A percentile compares a stretch with the other conserved stretches of the same genome.
Evolutionary conservation across 331 rosid genomes (phyloP).

Genomic region (Malus hybrid): DNA sequence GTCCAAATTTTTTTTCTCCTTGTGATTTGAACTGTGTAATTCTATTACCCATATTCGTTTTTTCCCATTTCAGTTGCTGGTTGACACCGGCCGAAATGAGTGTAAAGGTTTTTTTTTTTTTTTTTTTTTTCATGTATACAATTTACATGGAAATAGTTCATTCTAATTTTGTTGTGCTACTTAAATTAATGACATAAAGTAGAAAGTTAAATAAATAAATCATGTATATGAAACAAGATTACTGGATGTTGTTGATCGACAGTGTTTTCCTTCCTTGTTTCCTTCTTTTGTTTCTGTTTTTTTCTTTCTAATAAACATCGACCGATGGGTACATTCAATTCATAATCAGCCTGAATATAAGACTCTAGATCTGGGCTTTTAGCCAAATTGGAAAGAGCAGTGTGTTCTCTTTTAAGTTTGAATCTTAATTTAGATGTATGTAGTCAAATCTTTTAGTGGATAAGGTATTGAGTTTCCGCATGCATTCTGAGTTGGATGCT

Average conservation of each 20-base stretch:
- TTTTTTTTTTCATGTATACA: slow-evolving; percentile 37
- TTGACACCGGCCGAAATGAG: slow-evolving; percentile 33
- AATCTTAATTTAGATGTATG: no score
- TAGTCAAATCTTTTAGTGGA: no score
- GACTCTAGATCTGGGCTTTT: neutral
- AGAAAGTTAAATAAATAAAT: neutral
- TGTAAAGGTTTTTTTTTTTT: slow-evolving; percentile 18
- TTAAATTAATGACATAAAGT: neutral
- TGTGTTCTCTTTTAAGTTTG: neutral
- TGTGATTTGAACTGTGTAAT: slow-evolving; percentile 24
- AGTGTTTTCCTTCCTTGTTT: neutral
- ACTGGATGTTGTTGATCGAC: neutral
- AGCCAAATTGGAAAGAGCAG: no score
- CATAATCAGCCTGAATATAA: neutral
- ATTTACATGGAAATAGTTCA: slow-evolving; percentile 40
- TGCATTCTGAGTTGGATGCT: no score
- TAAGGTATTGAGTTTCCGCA: no score
- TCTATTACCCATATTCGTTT: slow-evolving; percentile 13
- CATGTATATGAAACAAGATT: neutral
- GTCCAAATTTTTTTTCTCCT: neutral
- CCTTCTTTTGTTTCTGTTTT: neutral
- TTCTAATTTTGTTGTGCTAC: slow-evolving; percentile 42
- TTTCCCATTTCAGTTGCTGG: slow-evolving; percentile 27
- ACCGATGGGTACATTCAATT: no score
- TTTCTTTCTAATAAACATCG: neutral